Evolutionary conservation across 495 filamentous ascomycete species (phyloP), one percentile per base, ranked within the genome.

Genomic region (Bryoglossum gracile): DNA sequence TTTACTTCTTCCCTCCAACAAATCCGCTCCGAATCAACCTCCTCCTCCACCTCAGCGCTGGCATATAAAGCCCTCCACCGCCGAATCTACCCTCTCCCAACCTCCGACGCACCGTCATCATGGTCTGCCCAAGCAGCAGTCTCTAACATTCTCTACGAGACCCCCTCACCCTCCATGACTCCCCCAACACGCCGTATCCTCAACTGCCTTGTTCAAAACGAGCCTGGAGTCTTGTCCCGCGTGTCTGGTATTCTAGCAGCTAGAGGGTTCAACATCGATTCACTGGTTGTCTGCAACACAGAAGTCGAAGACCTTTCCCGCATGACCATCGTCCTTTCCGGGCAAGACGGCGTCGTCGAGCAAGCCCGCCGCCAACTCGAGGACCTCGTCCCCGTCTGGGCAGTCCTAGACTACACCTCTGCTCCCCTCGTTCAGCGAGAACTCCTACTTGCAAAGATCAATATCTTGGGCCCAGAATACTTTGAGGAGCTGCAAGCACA

Each of bases 191-290:
- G 88, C 11, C 92, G 96, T 65, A 73, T 98, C 62, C 80, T 98
- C 65, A 97, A 98, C 71, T 98, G 92, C 68, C 81, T 98, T 45
- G 92, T 98, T 53, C 92, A 98, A 67, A 98, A 98, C 69, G 92
- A 98, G 68, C 92, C 92, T 36, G 92, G 92, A 66, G 92, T 98
- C 44, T 77, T 98, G 16, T 95, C 89, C 38, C 89, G 92, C 48
- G 87, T 98, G 9, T 96, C 92, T 8, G 92, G 92, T 45, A 97
- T 98, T 62, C 77, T 98, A 24, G 92, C 92, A 13, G 92, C 92
- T 22, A 78, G 92, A 33, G 92, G 92, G 48, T 98, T 98, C 82
- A 98, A 98, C 72, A 98, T 98, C 63, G 92, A 98, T 77, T 91
- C 86, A 46, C 73, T 98, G 48, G 92, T 98, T 40, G 92, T 98